Conservation (phyloP, 2,329 filamentous ascomycete genomes). For the Periconia sp. region DNA sequence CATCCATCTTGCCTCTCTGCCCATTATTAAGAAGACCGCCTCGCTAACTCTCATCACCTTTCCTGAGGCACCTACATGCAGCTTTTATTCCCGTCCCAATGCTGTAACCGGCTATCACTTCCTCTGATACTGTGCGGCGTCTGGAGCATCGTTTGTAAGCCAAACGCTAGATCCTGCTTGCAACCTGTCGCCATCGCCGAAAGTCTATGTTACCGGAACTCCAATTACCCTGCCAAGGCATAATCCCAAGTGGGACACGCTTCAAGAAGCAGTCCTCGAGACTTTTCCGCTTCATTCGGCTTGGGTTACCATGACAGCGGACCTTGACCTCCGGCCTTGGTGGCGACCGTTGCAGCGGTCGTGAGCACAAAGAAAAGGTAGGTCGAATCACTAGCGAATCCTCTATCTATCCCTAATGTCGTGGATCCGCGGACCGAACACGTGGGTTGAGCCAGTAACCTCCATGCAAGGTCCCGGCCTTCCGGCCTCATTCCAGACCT, state of each 20-base stretch:
- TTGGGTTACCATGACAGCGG: too few species aligned
- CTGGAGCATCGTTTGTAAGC: neutral
- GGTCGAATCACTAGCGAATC: neutral
- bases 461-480: constrained; percentile 17
- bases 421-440: constrained; percentile 3
- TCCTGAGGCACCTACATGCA: constrained; percentile 15
- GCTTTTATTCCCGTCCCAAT: constrained; percentile 19
- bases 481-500: neutral
- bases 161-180: constrained; percentile 3
- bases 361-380: neutral
- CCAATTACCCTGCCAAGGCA: neutral
- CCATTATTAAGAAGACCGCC: constrained; percentile 11
- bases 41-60: constrained; percentile 14
- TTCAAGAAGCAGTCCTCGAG: too few species aligned
- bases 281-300: too few species aligned
- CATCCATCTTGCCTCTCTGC: constrained; percentile 3
- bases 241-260: too few species aligned
- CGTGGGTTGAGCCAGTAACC: constrained; percentile 4
- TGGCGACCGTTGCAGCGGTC: constrained; percentile 10
- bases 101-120: constrained; percentile 17
- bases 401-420: neutral
- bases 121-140: constrained; percentile 8
- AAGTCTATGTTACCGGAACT: constrained; percentile 1
- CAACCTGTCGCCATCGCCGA: constrained; percentile 1
- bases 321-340: too few species aligned